phyloP scores from a whole-genome alignment of 2,329 filamentous ascomycete genomes.

The Zelopaecilomyces penicillatus region DNA sequence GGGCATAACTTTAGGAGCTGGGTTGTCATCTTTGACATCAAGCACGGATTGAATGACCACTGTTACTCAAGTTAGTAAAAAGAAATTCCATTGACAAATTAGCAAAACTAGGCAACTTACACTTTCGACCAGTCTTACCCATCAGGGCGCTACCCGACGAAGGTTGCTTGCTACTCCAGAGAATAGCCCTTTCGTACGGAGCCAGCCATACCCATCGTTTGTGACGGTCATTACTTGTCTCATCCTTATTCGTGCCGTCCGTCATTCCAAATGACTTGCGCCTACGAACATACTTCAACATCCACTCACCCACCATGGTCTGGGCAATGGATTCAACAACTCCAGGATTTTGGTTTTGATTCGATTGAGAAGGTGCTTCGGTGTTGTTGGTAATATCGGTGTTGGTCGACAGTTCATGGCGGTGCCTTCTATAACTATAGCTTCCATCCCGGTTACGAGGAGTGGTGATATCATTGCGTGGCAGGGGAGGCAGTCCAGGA shows the following conservation, averaged over 20 bases:
- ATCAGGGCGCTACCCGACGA: conserved; percentile 78
- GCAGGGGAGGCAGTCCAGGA: conserved; percentile 63
- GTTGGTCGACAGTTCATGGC: conserved; percentile 52
- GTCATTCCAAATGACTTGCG: conserved; percentile 83
- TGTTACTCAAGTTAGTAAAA: conserved; percentile 28
- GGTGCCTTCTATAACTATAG: conserved; percentile 38
- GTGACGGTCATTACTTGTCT: conserved; percentile 70
- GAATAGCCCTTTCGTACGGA: conserved; percentile 88
- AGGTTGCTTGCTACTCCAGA: conserved; percentile 98
- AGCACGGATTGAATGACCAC: conserved; percentile 93
- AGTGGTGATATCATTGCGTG: conserved; percentile 61
- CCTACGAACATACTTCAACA: conserved; percentile 83
- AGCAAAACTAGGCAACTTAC: conserved; percentile 50
- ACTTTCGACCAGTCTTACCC: conserved; percentile 89
- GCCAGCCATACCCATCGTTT: conserved; percentile 98
- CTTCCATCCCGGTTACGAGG: conserved; percentile 39
- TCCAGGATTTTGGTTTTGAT: conserved; percentile 58
- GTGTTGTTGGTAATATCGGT: conserved; percentile 43
- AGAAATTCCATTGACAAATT: background rate
- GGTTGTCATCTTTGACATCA: conserved; percentile 91
- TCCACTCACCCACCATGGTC: conserved; percentile 97
- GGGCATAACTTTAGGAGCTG: conserved; percentile 56
- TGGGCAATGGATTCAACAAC: conserved; percentile 96
- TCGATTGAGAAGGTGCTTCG: conserved; percentile 39
- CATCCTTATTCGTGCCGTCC: conserved; percentile 58